Evolutionary conservation across 108 stramenopile genomes (phyloP), one percentile per base, ranked within the genome.

Genomic region (Ochromonas danica): DNA sequence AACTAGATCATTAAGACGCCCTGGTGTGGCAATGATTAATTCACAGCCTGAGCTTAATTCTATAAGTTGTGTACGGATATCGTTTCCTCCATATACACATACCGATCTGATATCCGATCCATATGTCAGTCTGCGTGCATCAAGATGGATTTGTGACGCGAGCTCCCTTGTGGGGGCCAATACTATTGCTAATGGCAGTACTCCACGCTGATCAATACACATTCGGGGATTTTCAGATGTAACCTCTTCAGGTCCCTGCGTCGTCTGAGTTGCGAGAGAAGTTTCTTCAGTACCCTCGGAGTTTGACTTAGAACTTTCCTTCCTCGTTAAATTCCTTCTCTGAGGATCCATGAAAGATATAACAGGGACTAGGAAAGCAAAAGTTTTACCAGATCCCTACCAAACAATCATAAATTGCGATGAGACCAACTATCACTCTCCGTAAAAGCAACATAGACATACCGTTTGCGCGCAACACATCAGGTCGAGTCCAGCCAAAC

Each of bases 11-110:
- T 39, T 57, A 39, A 82, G 71, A 61, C 85, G 28, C 22, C 85
- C 85, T 27, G 85, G 85, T 1, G 85, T 85, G 17, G 80, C 85
- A 0, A 85, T 82, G 3, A 85, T n/a, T 51, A 85, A 40, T 31
- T 83, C 81, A 40, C 1, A 22, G 2, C 79, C 79, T 35, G 27
- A 6, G 17, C 35, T 27, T 10, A 78, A 43, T 25, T 61, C 78
- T 36, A n/a, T 25, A 31, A 78, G 3, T n/a, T 78, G 78, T 39
- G 39, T n/a, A 39, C 63, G 14, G 1, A 25, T 57, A 40, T 61
- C 1, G 31, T 25, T 22, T 74, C 81, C 74, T 61, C 72, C 74
- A 71, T 77, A 40, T 22, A 81, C 25, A 39, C 39, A 39, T 1
- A 61, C 36, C 25, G 22, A 40, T 42, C 14, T 25, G 28, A 61